These are phyloP conservation scores for Lanmaoa rubissima DNA, from an alignment of 768 basidiomycete species.

Conservation along the genomic window DNA sequence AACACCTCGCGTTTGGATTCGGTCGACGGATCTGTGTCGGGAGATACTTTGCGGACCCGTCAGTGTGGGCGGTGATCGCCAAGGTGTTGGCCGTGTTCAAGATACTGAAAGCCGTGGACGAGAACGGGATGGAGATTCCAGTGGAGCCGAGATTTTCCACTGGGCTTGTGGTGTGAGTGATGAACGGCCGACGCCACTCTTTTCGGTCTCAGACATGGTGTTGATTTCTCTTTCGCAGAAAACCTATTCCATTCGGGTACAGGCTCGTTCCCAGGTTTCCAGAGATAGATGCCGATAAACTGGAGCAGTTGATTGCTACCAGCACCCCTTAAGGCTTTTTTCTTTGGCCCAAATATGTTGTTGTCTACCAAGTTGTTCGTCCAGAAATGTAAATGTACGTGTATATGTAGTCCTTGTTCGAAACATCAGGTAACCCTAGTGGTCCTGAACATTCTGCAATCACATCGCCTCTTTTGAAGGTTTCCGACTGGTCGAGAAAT, in stretches of 20 bases:
- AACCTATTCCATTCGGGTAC: constrained; percentile 6
- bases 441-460: not conserved
- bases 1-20: constrained; percentile 15
- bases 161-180: constrained; percentile 12
- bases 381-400: too few relatives aligned
- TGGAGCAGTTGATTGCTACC: not conserved
- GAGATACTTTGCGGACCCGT: constrained; percentile 21
- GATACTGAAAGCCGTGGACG: not conserved
- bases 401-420: too few relatives aligned
- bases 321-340: not conserved
- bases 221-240: not conserved
- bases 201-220: too few relatives aligned
- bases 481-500: constrained; percentile 96
- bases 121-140: constrained; percentile 10
- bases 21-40: constrained; percentile 28
- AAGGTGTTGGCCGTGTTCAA: constrained; percentile 6
- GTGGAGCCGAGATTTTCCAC: constrained; percentile 12
- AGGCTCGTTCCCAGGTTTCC: constrained; percentile 4
- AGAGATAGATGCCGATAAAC: not conserved
- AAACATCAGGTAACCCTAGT: constrained; percentile 69
- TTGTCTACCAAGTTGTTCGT: not conserved
- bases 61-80: constrained; percentile 16
- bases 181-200: rapidly evolving
- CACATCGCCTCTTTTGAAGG: constrained; percentile 40
- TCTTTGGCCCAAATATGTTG: too few relatives aligned